Base-by-base conservation (phyloP, 2,329 filamentous ascomycete genomes). In the Colletotrichum godetiae region DNA sequence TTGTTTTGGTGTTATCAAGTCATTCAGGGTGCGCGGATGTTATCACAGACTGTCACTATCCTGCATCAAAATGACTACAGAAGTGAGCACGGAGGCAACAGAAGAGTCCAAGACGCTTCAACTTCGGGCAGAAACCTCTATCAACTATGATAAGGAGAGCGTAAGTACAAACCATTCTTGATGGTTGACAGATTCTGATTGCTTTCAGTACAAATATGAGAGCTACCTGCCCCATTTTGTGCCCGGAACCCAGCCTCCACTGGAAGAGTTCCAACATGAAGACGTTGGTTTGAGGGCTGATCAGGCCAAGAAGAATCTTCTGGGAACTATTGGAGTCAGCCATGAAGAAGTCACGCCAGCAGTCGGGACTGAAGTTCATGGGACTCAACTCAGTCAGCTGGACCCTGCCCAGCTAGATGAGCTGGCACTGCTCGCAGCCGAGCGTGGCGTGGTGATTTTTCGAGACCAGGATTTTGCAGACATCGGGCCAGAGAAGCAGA, bases 391-490 rank as follows among this genome's bases (percentile, higher is more conserved):
- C 13, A 82, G 81, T 22, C 76, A 82, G 63, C 78, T 85, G 53
- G 81, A 76, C 5, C 79, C 82, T 67, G 75, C 77, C 42, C 83
- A 84, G 64, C 84, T 81, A 72, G 83, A 85, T 74, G 83, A 85
- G 73, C 76, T 86, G 10, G 84, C 82, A 0, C 77, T 85, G 0
- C 75, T 85, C 5, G 81, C 84, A 64, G 83, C 83, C 1, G 81
- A 84, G 77, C 79, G 82, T 49, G 80, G 81, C 5, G 82, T 85
- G 2, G 82, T 85, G 5, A 79, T 84, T 35, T 83, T 81, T 70
- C 77, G 78, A n/a, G 78, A 78, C 68, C 79, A 81, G 49, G 78
- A 82, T 67, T 81, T 82, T 24, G 62, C 57, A 13, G 71, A 67
- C 46, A 60, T 69, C 31, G 65, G 70, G 7, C 29, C 65, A 1